A percentile compares a stretch with the other conserved stretches of the same genome.
phyloP scores from a whole-genome alignment of 2,329 filamentous ascomycete genomes.

The Monosporascus sp. region DNA sequence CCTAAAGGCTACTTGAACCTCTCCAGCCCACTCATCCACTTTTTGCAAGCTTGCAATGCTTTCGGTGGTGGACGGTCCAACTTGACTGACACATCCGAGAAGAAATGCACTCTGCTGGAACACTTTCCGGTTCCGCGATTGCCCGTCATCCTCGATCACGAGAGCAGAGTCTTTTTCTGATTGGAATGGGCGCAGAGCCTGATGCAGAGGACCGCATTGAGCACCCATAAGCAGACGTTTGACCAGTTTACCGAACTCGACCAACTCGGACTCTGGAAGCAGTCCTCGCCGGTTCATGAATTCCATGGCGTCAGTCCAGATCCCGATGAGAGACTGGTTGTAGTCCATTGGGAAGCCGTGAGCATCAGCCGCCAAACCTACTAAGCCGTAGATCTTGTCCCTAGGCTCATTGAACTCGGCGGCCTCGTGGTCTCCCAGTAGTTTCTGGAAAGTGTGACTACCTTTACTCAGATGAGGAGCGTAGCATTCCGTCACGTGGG shows the following conservation, averaged over 20 bases:
- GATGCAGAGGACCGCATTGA: neutral
- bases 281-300: constrained; percentile 12
- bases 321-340: constrained; percentile 15
- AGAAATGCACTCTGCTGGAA: constrained; percentile 1
- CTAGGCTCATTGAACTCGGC: constrained; percentile 21
- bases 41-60: neutral
- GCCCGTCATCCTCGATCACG: neutral
- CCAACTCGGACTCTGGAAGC: constrained; percentile 1
- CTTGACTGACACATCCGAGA: constrained; percentile 2
- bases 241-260: constrained; percentile 2
- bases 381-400: constrained; percentile 26
- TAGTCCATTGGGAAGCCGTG: constrained; percentile 23
- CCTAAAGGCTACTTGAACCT: constrained; percentile 2
- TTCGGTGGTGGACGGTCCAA: constrained; percentile 2
- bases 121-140: neutral
- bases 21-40: constrained; percentile 2
- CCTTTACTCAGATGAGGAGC: neutral
- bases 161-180: neutral
- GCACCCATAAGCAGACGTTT: constrained; percentile 3
- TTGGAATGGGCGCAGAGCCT: constrained; percentile 1
- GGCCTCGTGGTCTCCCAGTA: constrained; percentile 17
- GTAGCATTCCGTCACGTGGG: too few relatives aligned
- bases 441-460: constrained; percentile 10
- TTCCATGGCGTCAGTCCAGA: constrained; percentile 23
- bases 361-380: constrained; percentile 21